These are phyloP conservation scores for Carallia pectinifolia DNA, from an alignment of 345 rosid species.

Conservation along the genomic window DNA sequence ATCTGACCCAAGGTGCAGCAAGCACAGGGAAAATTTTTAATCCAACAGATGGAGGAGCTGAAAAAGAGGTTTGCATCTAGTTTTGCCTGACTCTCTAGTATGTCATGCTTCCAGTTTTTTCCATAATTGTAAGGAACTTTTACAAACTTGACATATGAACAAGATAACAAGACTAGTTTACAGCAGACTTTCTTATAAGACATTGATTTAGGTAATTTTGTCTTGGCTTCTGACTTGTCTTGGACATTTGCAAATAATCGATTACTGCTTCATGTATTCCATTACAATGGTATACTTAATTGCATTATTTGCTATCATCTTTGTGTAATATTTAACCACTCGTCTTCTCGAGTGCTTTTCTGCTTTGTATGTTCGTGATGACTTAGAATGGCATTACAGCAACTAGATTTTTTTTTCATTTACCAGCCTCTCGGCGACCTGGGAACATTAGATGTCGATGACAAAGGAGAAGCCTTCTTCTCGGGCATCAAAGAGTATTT, in stretches of 20 bases:
- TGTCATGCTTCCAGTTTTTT: too few relatives aligned
- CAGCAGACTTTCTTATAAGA: too few relatives aligned
- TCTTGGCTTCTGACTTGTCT: too few relatives aligned
- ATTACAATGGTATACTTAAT: too few relatives aligned
- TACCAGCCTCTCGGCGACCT: constrained; percentile 85
- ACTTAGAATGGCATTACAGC: constrained; percentile 1
- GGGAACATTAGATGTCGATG: constrained; percentile 76
- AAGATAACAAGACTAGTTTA: too few relatives aligned
- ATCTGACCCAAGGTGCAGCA: constrained; percentile 83
- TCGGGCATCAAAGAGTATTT: constrained; percentile 60
- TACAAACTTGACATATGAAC: too few relatives aligned
- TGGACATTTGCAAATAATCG: too few relatives aligned
- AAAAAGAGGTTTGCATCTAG: constrained; percentile 46
- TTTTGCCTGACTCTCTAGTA: not conserved
- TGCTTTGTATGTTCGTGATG: not conserved
- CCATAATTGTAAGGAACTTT: too few relatives aligned
- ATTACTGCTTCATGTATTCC: too few relatives aligned
- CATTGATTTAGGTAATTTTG: too few relatives aligned
- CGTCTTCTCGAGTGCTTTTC: not conserved
- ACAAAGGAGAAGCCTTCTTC: constrained; percentile 72
- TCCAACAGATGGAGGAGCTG: constrained; percentile 39
- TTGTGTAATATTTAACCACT: too few relatives aligned
- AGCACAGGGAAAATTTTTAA: constrained; percentile 79
- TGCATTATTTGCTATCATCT: not conserved
- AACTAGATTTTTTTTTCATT: constrained; percentile 2